Evolutionary conservation across 257 asterid genomes (phyloP).

Genomic region (Capsicum chinense): DNA sequence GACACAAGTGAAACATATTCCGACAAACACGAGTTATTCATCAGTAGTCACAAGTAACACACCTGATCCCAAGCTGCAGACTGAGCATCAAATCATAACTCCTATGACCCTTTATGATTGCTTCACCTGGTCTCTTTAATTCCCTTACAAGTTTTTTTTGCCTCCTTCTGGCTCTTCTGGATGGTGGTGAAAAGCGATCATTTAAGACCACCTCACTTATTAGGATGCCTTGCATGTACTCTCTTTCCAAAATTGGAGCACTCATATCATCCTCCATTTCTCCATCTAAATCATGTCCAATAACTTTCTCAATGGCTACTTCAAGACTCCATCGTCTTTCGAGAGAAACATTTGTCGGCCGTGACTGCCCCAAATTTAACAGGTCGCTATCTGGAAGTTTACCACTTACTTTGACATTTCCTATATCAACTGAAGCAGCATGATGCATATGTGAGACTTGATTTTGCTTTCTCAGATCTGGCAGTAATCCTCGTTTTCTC

Average conservation of each 20-base stretch:
- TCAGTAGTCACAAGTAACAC: slow-evolving; percentile 29
- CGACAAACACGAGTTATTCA: neutral
- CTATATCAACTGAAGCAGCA: slow-evolving; percentile 60
- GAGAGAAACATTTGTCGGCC: slow-evolving; percentile 55
- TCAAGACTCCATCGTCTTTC: slow-evolving; percentile 96
- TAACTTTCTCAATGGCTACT: slow-evolving; percentile 80
- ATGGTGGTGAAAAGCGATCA: slow-evolving; percentile 74
- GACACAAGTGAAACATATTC: neutral
- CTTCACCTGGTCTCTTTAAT: slow-evolving; percentile 88
- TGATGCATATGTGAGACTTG: slow-evolving; percentile 80
- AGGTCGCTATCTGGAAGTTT: slow-evolving; percentile 56
- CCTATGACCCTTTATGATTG: slow-evolving; percentile 93
- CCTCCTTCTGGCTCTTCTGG: slow-evolving; percentile 68
- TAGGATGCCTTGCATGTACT: slow-evolving; percentile 96
- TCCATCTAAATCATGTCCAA: slow-evolving; percentile 67
- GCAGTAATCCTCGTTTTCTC: slow-evolving; percentile 84
- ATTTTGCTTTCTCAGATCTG: slow-evolving; percentile 70
- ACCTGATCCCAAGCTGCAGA: slow-evolving; percentile 99
- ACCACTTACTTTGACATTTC: slow-evolving; percentile 54
- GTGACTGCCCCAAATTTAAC: slow-evolving; percentile 65
- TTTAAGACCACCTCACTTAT: slow-evolving; percentile 77
- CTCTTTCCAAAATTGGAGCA: slow-evolving; percentile 83
- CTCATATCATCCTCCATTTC: slow-evolving; percentile 56
- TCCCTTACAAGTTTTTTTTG: slow-evolving; percentile 73
- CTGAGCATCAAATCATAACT: slow-evolving; percentile 97